Base-by-base conservation (phyloP, 371 early-diverging fungal genomes). In the Haplosporangium sp. region DNA sequence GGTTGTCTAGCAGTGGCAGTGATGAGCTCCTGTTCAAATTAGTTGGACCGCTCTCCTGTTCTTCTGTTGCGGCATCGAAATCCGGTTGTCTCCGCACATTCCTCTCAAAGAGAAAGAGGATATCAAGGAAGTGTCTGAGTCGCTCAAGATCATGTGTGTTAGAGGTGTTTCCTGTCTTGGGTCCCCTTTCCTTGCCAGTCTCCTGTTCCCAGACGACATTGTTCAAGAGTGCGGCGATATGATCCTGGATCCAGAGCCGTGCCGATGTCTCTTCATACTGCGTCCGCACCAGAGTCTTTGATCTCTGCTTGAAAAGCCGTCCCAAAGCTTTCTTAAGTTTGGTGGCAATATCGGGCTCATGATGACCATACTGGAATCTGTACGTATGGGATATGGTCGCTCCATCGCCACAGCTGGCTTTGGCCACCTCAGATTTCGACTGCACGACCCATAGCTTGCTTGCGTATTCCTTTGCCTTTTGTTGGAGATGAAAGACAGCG, bases 181-280 rank as follows among this genome's bases (percentile, higher is more conserved):
- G 48, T 16, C 20, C 42, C 18, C 55, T 43, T 18, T 47, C 13
- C 0, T 20, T 66, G 38, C 23, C 63, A 55, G n/a, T 50, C 23
- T 62, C 47, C 56, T 45, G 70, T 54, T 11, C 64, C 80, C 84
- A 82, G 55, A n/a, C 83, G 37, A 14, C 60, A 59, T 51, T 84
- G 74, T 55, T 88, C 86, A 62, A 85, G 62, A 68, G 58, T 6
- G 69, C 38, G 1, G 69, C 64, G 12, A 79, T 47, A 21, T 83
- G 82, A 20, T 84, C 76, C 56, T 88, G 85, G n/a, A 89, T 84
- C 81, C 85, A 87, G 14, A 86, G 73, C 29, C 82, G 82, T 51
- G 82, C 64, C 55, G 87, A 59, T 20, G 86, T 82, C 41, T 81
- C 77, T 43, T 83, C 83, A 46, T 69, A 81, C 29, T 81, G 72